Conservation (phyloP, 73 alveolate species). For the Stentor coeruleus region DNA sequence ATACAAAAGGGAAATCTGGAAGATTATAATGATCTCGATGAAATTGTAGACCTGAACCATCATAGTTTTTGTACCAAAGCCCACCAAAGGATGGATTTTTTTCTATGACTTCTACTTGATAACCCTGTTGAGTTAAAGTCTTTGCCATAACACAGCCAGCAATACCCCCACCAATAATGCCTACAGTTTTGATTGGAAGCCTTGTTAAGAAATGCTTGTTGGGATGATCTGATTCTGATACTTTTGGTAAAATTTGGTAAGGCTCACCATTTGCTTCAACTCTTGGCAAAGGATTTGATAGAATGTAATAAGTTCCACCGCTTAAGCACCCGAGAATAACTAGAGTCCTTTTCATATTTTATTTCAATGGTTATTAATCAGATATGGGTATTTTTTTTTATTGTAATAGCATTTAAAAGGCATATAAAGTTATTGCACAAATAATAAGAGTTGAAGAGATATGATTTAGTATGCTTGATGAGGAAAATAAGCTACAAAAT, state of each 20-base stretch:
- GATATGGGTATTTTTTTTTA: too few relatives aligned
- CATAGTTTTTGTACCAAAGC: neutral
- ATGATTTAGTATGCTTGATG: too few relatives aligned
- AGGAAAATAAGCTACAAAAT: too few relatives aligned
- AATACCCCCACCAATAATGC: neutral
- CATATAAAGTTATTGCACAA: too few relatives aligned
- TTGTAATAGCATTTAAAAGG: too few relatives aligned
- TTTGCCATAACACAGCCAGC: neutral
- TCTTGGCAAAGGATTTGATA: neutral
- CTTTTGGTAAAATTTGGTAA: neutral
- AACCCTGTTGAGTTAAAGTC: constrained; percentile 18
- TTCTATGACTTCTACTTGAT: constrained; percentile 18
- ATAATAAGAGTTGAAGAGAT: too few relatives aligned
- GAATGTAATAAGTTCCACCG: neutral
- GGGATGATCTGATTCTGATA: constrained; percentile 7
- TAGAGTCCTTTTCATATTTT: too few relatives aligned
- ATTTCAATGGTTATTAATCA: too few relatives aligned
- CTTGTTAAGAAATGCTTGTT: neutral
- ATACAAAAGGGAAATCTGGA: constrained; percentile 6
- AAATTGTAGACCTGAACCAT: constrained; percentile 18
- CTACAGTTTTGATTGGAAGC: neutral
- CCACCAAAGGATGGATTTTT: constrained; percentile 5
- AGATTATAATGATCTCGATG: constrained; percentile 1
- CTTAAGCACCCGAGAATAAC: too few relatives aligned
- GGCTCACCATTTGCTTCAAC: neutral